These are phyloP conservation scores for Spatholobus suberectus DNA, from an alignment of 306 rosid genomes.

Conservation along the genomic window DNA sequence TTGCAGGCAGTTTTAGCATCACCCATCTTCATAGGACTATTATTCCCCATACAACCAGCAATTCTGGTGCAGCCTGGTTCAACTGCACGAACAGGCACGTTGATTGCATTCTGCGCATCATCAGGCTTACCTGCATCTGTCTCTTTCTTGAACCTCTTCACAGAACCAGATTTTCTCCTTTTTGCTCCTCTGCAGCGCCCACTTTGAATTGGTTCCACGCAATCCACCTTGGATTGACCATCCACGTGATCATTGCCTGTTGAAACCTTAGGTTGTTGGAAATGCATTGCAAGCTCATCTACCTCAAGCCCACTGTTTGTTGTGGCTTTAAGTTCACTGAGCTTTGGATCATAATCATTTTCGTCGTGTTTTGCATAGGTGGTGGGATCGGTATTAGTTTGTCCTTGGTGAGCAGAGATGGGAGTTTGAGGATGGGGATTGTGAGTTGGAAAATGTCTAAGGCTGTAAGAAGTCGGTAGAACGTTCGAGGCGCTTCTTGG, in stretches of 20 bases:
- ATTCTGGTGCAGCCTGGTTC: too few species aligned
- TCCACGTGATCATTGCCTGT: conserved; percentile 44
- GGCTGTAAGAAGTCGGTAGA: conserved; percentile 55
- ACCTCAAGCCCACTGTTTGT: conserved; percentile 46
- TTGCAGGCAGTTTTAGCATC: conserved; percentile 47
- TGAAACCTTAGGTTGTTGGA: conserved; percentile 52
- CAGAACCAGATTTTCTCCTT: conserved; percentile 87
- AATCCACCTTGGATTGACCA: conserved; percentile 36
- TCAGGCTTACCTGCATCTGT: conserved; percentile 40
- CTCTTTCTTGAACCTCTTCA: conserved; percentile 80
- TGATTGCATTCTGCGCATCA: neutral
- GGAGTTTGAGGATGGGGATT: conserved; percentile 49
- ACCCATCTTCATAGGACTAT: conserved; percentile 44
- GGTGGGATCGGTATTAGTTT: too few species aligned
- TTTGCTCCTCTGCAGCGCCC: conserved; percentile 76
- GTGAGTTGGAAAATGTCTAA: conserved; percentile 49
- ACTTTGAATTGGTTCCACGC: conserved; percentile 47
- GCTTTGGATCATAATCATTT: conserved; percentile 75
- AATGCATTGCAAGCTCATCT: conserved; percentile 56
- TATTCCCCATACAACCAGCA: conserved; percentile 50
- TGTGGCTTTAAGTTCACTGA: conserved; percentile 73
- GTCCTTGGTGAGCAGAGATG: too few species aligned
- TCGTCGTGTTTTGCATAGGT: conserved; percentile 37
- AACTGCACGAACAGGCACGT: too few species aligned
- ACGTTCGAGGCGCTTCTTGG: conserved; percentile 66